These are phyloP conservation scores for Toxicodendron radicans DNA, from an alignment of 345 rosid genomes.

Conservation along the genomic window DNA sequence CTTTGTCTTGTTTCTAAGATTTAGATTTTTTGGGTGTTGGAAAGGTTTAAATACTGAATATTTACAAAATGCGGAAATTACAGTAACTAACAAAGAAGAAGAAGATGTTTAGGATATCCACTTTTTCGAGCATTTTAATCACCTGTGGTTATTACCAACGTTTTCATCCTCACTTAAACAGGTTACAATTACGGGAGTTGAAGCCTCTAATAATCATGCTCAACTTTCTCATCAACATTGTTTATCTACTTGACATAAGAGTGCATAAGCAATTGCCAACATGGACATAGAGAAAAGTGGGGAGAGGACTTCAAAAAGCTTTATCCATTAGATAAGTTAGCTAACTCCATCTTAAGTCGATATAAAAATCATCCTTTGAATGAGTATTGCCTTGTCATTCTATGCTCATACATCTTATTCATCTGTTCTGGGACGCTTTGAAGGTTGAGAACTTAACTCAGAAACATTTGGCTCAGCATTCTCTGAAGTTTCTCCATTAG, in stretches of 20 bases:
- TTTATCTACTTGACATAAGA: constrained; percentile 14
- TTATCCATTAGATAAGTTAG: constrained; percentile 24
- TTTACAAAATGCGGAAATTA: background rate
- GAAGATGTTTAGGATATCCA: background rate
- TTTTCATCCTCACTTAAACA: constrained; percentile 15
- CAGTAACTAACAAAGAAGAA: background rate
- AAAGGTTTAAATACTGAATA: background rate
- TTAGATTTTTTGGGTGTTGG: background rate
- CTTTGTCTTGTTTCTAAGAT: background rate
- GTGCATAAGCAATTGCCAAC: constrained; percentile 16
- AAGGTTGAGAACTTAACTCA: constrained; percentile 32
- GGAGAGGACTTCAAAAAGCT: constrained; percentile 20
- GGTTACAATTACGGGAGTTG: constrained; percentile 5
- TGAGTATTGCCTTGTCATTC: constrained; percentile 15
- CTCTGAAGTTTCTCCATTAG: constrained; percentile 25
- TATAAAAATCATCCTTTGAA: constrained; percentile 21
- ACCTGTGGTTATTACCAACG: background rate
- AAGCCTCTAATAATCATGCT: constrained; percentile 21
- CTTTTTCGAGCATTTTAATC: background rate
- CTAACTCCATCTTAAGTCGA: constrained; percentile 29
- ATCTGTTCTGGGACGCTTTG: constrained; percentile 59
- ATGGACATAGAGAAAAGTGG: constrained; percentile 10
- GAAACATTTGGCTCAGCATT: constrained; percentile 25
- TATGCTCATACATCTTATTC: constrained; percentile 26
- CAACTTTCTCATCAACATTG: constrained; percentile 13